Percentiles rank a stretch among this genome's conserved stretches.
phyloP scores from a whole-genome alignment of 2,329 filamentous ascomycete species.

The Aspergillus pseudoviridinutans region DNA sequence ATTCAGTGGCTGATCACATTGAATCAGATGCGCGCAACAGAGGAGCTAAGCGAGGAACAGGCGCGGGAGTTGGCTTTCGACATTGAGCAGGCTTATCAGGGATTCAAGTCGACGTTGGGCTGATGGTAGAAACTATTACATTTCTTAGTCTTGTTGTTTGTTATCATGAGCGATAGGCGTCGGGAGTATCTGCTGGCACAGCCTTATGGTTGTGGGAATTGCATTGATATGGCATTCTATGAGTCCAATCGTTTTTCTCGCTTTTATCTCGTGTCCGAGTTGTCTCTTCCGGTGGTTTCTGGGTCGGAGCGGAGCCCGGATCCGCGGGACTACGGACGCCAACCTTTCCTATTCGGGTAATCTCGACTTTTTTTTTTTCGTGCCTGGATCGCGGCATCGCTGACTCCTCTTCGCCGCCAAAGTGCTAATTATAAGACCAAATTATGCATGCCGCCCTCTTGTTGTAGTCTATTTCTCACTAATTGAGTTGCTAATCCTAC shows the following conservation, averaged over 20 bases:
- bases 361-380: constrained; percentile 26
- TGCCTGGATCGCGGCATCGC: constrained; percentile 14
- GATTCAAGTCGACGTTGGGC: constrained; percentile 77
- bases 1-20: constrained; percentile 96
- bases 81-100: constrained; percentile 89
- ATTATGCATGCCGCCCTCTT: background rate
- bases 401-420: constrained; percentile 11
- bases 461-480: background rate
- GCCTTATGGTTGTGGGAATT: constrained; percentile 1
- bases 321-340: constrained; percentile 24
- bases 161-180: constrained; percentile 10
- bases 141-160: background rate
- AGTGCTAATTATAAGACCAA: constrained; percentile 6
- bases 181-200: constrained; percentile 9
- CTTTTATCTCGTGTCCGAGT: constrained; percentile 1
- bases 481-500: background rate
- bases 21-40: constrained; percentile 96
- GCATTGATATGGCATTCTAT: background rate
- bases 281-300: constrained; percentile 7
- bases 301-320: constrained; percentile 15
- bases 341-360: constrained; percentile 31
- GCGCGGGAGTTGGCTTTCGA: constrained; percentile 86
- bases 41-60: constrained; percentile 83
- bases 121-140: constrained; percentile 28
- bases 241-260: background rate